Percentiles rank a stretch among this genome's conserved stretches.
phyloP scores from a whole-genome alignment of 2,329 filamentous ascomycete genomes.

The Fusarium anguioides region DNA sequence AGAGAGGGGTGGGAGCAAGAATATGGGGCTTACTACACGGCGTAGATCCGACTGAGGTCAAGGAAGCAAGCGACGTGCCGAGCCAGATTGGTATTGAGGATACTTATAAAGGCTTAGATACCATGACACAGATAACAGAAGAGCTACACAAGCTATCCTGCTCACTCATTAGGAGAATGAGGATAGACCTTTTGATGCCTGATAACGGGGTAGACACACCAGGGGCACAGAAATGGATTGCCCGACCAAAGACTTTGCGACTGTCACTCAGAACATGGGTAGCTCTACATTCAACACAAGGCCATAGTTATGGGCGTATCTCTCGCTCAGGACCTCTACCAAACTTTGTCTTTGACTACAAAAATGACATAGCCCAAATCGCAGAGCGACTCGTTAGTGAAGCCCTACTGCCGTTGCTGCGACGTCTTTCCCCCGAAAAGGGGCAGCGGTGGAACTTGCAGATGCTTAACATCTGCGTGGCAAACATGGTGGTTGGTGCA shows the following conservation, averaged over 20 bases:
- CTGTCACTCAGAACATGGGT: conserved; percentile 76
- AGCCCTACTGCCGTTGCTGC: conserved; percentile 76
- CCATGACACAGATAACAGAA: conserved; percentile 69
- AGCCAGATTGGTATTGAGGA: conserved; percentile 96
- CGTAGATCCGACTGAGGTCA: conserved; percentile 79
- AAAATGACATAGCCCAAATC: conserved; percentile 66
- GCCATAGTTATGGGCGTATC: conserved; percentile 73
- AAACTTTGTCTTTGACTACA: conserved; percentile 75
- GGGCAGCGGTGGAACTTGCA: conserved; percentile 79
- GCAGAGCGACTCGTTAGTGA: conserved; percentile 78
- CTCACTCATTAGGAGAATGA: conserved; percentile 82
- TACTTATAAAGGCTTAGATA: conserved; percentile 80
- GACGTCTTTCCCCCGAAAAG: conserved; percentile 75
- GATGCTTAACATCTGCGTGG: conserved; percentile 86
- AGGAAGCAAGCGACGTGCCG: conserved; percentile 76
- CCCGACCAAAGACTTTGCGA: conserved; percentile 82
- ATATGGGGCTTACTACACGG: conserved; percentile 86
- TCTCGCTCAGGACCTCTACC: conserved; percentile 82
- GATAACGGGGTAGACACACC: conserved; percentile 53
- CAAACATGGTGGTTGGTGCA: conserved; percentile 78
- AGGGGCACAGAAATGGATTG: conserved; percentile 71
- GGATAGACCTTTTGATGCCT: conserved; percentile 74
- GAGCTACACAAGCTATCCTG: conserved; percentile 76
- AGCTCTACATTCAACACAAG: conserved; percentile 54
- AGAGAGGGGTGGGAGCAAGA: conserved; percentile 76